Evolutionary conservation across 2,329 filamentous ascomycete species (phyloP).

Genomic region (Calonectria pseudoturangicola): DNA sequence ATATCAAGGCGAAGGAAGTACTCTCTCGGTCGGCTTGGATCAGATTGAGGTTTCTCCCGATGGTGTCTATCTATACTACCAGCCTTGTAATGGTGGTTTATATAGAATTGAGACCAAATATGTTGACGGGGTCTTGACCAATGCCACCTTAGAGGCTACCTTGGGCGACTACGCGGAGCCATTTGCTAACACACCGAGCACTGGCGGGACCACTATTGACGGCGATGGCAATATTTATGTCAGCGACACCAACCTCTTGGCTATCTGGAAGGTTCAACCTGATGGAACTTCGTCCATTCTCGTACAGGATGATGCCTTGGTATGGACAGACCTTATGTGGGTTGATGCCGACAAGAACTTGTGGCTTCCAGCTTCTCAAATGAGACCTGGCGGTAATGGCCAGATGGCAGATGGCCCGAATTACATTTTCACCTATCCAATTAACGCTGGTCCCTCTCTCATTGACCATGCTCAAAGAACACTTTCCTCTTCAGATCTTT

Average conservation of each 20-base stretch:
- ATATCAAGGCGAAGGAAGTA: constrained; percentile 9
- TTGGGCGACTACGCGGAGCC: constrained; percentile 24
- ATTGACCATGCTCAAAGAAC: constrained; percentile 11
- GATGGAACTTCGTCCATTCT: constrained; percentile 13
- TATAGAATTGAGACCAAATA: constrained; percentile 30
- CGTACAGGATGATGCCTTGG: constrained; percentile 18
- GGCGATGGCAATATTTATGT: constrained; percentile 24
- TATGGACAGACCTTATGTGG: constrained; percentile 31
- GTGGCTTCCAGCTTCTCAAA: constrained; percentile 30
- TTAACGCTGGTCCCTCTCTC: constrained; percentile 5
- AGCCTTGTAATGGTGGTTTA: constrained; percentile 21
- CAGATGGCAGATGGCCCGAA: constrained; percentile 24
- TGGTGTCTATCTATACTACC: constrained; percentile 26
- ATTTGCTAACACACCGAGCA: constrained; percentile 19
- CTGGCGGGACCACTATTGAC: constrained; percentile 22
- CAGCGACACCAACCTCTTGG: constrained; percentile 22
- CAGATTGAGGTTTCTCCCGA: constrained; percentile 28
- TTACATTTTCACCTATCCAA: constrained; percentile 23
- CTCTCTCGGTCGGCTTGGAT: constrained; percentile 21
- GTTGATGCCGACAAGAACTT: constrained; percentile 21
- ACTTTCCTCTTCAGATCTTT: too few relatives aligned
- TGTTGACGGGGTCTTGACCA: constrained; percentile 14
- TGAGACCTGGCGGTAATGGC: constrained; percentile 21
- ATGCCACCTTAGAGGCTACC: not conserved
- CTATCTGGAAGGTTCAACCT: constrained; percentile 27